Evolutionary conservation across 768 basidiomycete genomes (phyloP).

Genomic region (Phylloporus sp.): DNA sequence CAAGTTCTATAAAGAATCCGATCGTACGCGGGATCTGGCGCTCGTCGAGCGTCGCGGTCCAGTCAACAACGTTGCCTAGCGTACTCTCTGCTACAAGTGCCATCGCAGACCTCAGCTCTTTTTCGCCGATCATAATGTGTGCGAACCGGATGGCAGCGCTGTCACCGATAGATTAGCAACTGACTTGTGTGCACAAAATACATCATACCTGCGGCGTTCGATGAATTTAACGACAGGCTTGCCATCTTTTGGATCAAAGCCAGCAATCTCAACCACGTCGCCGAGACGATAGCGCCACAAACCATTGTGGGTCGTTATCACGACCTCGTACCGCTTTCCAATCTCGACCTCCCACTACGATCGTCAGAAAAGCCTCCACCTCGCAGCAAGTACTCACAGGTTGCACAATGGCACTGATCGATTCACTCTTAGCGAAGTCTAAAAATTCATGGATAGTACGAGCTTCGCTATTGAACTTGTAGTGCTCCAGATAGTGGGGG

Average conservation of each 20-base stretch:
- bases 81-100: background rate
- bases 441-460: constrained; percentile 10
- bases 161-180: background rate
- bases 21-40: constrained; percentile 4
- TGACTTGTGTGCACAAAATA: no score
- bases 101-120: constrained; percentile 8
- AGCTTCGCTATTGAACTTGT: background rate
- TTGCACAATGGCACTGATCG: background rate
- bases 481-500: constrained; percentile 7
- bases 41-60: constrained; percentile 13
- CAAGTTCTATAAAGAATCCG: constrained; percentile 17
- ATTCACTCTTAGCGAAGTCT: background rate
- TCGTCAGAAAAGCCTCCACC: background rate
- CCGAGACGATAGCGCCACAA: constrained; percentile 23
- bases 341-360: constrained; percentile 15
- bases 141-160: constrained; percentile 8
- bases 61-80: constrained; percentile 5
- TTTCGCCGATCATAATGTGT: constrained; percentile 11
- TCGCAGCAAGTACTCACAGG: background rate
- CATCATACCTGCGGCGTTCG: constrained; percentile 1
- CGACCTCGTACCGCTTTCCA: constrained; percentile 15
- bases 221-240: constrained; percentile 16
- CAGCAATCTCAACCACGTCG: constrained; percentile 18
- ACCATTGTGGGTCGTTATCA: constrained; percentile 17
- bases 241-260: constrained; percentile 18